Percentiles rank a stretch among this genome's conserved stretches.
Conservation (phyloP, 371 early-diverging fungal genomes). For the Circinella umbellata region DNA sequence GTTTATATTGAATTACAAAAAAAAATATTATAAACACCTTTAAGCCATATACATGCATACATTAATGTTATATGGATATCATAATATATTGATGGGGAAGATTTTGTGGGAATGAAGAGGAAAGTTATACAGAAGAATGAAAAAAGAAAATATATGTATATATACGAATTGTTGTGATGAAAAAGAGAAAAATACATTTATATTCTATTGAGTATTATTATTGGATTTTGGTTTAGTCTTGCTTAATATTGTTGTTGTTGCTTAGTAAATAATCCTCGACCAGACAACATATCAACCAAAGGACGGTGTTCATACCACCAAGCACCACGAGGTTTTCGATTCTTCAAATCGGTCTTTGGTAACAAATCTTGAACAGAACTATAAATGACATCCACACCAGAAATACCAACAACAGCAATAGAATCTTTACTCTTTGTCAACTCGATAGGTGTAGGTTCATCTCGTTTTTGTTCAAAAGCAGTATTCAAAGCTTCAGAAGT, state of each 20-base stretch:
- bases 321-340: conserved; percentile 69
- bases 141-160: neutral
- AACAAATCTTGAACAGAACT: conserved; percentile 73
- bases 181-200: neutral
- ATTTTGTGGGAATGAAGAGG: no score
- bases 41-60: no score
- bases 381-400: conserved; percentile 76
- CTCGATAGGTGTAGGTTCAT: conserved; percentile 54
- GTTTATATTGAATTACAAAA: no score
- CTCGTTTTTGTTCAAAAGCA: conserved; percentile 27
- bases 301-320: conserved; percentile 83
- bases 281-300: conserved; percentile 50
- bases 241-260: conserved; percentile 13
- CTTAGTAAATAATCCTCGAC: conserved; percentile 33
- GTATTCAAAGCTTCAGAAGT: conserved; percentile 34
- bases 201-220: neutral
- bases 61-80: no score
- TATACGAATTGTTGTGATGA: neutral
- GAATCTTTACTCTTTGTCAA: conserved; percentile 66
- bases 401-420: conserved; percentile 84
- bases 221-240: neutral
- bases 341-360: conserved; percentile 77
- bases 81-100: no score
- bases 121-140: neutral
- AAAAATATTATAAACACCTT: no score